Evolutionary conservation across 2,329 filamentous ascomycete genomes (phyloP).

Genomic region (Nigrospora oryzae): DNA sequence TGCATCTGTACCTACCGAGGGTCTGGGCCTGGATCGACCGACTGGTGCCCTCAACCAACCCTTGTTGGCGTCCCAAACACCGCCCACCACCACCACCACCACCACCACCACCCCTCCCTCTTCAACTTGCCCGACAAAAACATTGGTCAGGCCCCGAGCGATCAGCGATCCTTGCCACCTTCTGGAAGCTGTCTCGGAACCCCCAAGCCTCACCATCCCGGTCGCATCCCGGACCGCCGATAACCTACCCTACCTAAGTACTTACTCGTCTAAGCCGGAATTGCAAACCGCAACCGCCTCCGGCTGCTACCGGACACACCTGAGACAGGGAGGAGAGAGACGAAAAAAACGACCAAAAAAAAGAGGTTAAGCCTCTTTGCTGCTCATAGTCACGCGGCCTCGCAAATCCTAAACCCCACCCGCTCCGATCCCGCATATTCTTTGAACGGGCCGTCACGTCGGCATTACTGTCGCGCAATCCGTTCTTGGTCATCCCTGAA

Average conservation of each 20-base stretch:
- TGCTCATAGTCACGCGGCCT: neutral
- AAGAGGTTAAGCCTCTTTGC: neutral
- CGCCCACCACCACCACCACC: too few species aligned
- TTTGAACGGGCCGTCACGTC: neutral
- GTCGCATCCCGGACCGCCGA: neutral
- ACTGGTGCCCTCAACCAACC: too few species aligned
- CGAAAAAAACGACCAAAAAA: too few species aligned
- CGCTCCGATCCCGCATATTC: conserved; percentile 1
- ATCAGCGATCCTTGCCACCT: too few species aligned
- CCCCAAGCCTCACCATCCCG: conserved; percentile 1
- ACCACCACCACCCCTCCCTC: too few species aligned
- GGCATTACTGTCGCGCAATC: neutral
- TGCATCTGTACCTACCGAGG: too few species aligned
- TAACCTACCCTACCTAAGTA: neutral
- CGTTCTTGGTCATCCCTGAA: neutral
- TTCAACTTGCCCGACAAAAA: too few species aligned
- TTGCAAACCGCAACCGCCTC: neutral
- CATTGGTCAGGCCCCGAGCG: too few species aligned
- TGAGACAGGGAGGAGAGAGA: too few species aligned
- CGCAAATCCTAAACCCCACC: neutral
- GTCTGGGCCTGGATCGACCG: too few species aligned
- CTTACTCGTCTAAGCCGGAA: neutral
- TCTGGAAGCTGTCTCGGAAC: neutral
- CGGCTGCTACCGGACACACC: too few species aligned
- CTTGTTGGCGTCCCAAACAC: too few species aligned